Evolutionary conservation across 2,329 filamentous ascomycete species (phyloP).

Genomic region (Colletotrichum sp.): DNA sequence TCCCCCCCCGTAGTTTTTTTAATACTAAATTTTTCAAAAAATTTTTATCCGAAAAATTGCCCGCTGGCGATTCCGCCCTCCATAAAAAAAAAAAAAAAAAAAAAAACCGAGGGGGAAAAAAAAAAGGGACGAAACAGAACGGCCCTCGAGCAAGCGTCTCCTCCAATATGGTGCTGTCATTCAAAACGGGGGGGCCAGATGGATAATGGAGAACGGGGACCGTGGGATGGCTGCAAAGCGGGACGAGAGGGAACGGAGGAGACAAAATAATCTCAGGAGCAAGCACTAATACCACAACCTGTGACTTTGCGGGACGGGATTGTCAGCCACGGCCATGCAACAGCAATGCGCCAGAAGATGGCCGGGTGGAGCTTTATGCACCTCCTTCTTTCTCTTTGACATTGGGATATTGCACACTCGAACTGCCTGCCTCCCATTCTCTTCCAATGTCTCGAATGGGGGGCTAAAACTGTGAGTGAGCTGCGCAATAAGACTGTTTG

Average conservation of each 20-base stretch:
- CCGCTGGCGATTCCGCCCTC: no score
- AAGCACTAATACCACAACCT: not conserved
- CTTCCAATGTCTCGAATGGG: not conserved
- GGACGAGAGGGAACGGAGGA: conserved; percentile 6
- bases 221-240: conserved; percentile 5
- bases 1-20: no score
- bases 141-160: not conserved
- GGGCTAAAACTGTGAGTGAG: not conserved
- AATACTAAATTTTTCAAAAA: no score
- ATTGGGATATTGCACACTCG: not conserved
- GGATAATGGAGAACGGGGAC: conserved; percentile 2
- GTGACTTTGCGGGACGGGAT: not conserved
- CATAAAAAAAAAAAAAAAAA: not conserved
- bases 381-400: not conserved
- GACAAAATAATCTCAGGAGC: conserved; percentile 12
- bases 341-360: not conserved
- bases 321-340: conserved; percentile 1
- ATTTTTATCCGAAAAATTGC: no score
- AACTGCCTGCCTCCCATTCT: not conserved
- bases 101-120: not conserved
- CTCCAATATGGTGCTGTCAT: conserved; percentile 16
- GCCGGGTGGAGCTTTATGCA: conserved; percentile 4
- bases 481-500: not conserved
- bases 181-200: conserved; percentile 11
- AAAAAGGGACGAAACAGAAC: conserved; percentile 7